Percentiles rank a stretch among this genome's conserved stretches.
These are phyloP conservation scores for Prototheca cutis DNA, from an alignment of 163 green algal genomes.

Conservation along the genomic window DNA sequence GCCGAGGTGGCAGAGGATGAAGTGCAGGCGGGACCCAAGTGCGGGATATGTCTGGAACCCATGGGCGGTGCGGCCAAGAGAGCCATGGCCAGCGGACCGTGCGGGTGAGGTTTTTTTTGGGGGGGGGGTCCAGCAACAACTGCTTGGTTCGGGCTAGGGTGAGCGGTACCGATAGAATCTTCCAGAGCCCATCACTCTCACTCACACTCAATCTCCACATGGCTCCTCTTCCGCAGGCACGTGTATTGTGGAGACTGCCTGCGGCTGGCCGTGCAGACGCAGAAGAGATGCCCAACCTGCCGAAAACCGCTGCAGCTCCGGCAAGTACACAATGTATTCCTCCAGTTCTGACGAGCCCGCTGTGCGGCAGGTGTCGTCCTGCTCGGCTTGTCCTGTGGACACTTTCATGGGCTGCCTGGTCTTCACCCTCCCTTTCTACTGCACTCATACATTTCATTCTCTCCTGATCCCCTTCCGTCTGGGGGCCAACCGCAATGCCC, in stretches of 20 bases:
- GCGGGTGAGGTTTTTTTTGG: slow-evolving; percentile 11
- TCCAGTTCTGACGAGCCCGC: slow-evolving; percentile 11
- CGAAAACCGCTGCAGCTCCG: slow-evolving; percentile 15
- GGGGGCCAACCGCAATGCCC: too few relatives aligned
- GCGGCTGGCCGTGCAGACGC: slow-evolving; percentile 6
- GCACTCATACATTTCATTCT: neutral
- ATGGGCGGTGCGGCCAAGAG: slow-evolving; percentile 19
- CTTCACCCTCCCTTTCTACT: too few relatives aligned
- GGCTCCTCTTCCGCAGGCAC: slow-evolving; percentile 4
- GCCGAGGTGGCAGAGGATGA: too few relatives aligned
- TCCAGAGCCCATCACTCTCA: too few relatives aligned
- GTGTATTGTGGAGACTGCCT: slow-evolving; percentile 32
- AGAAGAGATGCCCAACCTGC: slow-evolving; percentile 22
- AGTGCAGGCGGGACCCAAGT: slow-evolving; percentile 16
- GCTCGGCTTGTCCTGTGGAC: too few relatives aligned
- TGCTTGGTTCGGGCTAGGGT: too few relatives aligned
- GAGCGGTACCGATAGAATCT: too few relatives aligned
- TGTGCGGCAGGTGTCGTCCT: neutral
- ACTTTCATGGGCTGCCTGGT: too few relatives aligned
- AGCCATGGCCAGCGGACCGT: slow-evolving; percentile 19
- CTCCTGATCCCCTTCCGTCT: neutral
- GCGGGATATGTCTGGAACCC: slow-evolving; percentile 32
- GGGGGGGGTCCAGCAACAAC: neutral
- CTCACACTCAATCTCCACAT: neutral
- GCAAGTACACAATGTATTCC: slow-evolving; percentile 23